Conservation (phyloP, 1,284 basidiomycete species). For the Pseudozyma hubeiensis region DNA sequence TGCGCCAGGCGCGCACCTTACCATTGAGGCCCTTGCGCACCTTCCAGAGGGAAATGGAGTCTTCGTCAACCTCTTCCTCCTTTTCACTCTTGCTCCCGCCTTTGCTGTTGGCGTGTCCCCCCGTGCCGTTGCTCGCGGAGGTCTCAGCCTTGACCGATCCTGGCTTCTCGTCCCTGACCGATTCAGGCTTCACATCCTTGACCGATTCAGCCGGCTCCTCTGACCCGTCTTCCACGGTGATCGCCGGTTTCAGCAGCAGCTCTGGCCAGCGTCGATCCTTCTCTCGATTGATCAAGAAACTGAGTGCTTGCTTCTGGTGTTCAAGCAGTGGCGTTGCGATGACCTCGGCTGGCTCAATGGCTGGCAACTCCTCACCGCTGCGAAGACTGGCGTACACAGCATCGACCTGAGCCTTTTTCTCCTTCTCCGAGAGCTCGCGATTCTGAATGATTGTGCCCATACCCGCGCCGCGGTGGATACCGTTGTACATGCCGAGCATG, state of each 20-base stretch:
- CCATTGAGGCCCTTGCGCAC: constrained; percentile 72
- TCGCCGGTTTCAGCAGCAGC: constrained; percentile 33
- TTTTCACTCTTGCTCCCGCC: constrained; percentile 2
- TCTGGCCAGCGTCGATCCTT: constrained; percentile 51
- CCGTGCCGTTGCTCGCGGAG: not conserved
- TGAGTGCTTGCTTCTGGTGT: constrained; percentile 97
- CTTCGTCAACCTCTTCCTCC: constrained; percentile 23
- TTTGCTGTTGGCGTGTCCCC: not conserved
- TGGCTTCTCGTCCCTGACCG: not conserved
- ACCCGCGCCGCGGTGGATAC: constrained; percentile 70
- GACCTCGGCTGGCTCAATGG: constrained; percentile 82
- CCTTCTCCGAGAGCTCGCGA: constrained; percentile 74
- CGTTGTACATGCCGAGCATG: constrained; percentile 12
- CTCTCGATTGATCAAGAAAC: constrained; percentile 95
- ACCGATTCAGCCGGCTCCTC: not conserved
- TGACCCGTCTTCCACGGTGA: not conserved
- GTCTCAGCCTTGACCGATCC: constrained; percentile 13
- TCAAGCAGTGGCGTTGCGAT: constrained; percentile 91
- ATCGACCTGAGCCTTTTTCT: constrained; percentile 92
- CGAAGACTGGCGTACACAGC: constrained; percentile 89
- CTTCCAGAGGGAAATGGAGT: constrained; percentile 83
- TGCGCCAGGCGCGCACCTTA: constrained; percentile 74
- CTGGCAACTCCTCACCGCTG: constrained; percentile 84
- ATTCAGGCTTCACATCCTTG: not conserved
- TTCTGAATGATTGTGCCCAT: constrained; percentile 47